Evolutionary conservation across 1,284 basidiomycete genomes (phyloP).

Genomic region (Tylopilus sp.): DNA sequence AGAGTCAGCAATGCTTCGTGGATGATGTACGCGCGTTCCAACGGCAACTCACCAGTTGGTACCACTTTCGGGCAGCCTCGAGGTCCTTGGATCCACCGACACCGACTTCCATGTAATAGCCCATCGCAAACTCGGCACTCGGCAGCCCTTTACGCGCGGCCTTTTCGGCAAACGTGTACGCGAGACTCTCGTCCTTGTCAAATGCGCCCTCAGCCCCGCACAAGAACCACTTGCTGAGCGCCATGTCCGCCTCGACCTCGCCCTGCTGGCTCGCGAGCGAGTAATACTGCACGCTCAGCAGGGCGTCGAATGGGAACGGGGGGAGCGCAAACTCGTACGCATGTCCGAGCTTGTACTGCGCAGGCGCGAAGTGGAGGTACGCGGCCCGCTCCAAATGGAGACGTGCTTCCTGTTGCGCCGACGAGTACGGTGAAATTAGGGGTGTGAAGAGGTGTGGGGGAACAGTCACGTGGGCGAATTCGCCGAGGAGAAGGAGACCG

Average conservation of each 20-base stretch:
- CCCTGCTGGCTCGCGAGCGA: constrained; percentile 80
- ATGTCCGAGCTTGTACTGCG: constrained; percentile 92
- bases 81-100: constrained; percentile 69
- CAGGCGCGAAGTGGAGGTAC: constrained; percentile 81
- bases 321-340: constrained; percentile 89
- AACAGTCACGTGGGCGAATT: constrained; percentile 63
- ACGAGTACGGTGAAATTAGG: constrained; percentile 45
- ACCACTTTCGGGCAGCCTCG: constrained; percentile 67
- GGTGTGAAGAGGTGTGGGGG: constrained; percentile 51
- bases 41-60: constrained; percentile 45
- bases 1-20: too few relatives aligned
- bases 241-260: constrained; percentile 94
- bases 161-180: constrained; percentile 89
- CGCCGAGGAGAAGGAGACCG: constrained; percentile 78
- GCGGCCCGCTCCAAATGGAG: constrained; percentile 77
- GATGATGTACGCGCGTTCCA: too few relatives aligned
- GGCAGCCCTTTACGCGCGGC: constrained; percentile 78
- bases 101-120: constrained; percentile 86
- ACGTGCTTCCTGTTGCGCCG: constrained; percentile 41
- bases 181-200: constrained; percentile 86
- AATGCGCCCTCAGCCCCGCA: constrained; percentile 81
- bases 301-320: constrained; percentile 84
- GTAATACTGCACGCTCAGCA: constrained; percentile 92
- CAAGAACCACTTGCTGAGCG: constrained; percentile 91
- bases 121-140: constrained; percentile 91